phyloP scores from a whole-genome alignment of 78 protist species.

The Guillardia theta region DNA sequence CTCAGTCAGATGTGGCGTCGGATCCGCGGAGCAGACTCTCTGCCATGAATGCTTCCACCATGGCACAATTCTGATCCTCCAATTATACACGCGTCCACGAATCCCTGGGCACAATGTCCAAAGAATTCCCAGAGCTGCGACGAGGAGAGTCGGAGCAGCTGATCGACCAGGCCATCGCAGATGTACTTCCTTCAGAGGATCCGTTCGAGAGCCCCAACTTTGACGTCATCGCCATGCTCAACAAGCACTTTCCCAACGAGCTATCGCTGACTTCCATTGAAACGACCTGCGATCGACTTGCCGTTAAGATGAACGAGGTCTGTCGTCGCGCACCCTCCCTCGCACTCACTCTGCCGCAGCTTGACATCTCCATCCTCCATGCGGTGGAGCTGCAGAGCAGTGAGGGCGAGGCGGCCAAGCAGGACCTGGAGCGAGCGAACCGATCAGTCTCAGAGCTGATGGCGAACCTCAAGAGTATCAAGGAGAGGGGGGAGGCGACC shows the following conservation, averaged over 20 bases:
- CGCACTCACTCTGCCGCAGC: not conserved
- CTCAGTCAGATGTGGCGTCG: too few relatives aligned
- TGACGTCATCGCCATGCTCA: not conserved
- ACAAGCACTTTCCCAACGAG: not conserved
- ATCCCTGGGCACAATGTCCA: too few relatives aligned
- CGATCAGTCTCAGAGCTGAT: not conserved
- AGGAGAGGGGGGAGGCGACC: not conserved
- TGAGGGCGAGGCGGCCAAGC: not conserved
- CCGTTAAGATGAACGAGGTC: not conserved
- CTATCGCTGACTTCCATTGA: not conserved
- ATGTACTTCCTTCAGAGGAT: constrained; percentile 6
- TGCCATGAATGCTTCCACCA: too few relatives aligned
- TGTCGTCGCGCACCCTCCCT: too few relatives aligned
- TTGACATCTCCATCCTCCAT: not conserved
- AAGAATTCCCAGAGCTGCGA: too few relatives aligned
- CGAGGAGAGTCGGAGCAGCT: not conserved
- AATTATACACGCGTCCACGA: too few relatives aligned
- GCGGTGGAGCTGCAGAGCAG: constrained; percentile 41
- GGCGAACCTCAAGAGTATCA: not conserved
- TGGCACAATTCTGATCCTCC: too few relatives aligned
- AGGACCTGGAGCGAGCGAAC: not conserved
- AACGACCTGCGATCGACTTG: not conserved
- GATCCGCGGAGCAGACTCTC: too few relatives aligned
- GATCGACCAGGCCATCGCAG: not conserved
- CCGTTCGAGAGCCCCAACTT: constrained; percentile 6